A percentile compares a stretch with the other conserved stretches of the same genome.
These are phyloP conservation scores for California macrophylla DNA, from an alignment of 441 rosid species.

Conservation along the genomic window DNA sequence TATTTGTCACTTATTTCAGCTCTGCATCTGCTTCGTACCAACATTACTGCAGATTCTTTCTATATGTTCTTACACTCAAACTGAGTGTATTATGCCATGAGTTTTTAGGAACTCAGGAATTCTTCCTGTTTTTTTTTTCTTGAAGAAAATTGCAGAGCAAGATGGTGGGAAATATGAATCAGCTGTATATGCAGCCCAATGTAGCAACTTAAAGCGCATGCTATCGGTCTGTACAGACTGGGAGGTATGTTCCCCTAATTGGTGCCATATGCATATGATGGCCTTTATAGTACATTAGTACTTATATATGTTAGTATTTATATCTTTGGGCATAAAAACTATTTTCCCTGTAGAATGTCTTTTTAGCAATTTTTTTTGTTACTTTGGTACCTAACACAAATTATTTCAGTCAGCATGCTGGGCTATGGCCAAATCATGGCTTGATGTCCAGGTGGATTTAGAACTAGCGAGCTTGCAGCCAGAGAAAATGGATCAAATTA, in stretches of 20 bases:
- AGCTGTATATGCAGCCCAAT: constrained; percentile 79
- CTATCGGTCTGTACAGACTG: constrained; percentile 88
- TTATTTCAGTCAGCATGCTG: constrained; percentile 87
- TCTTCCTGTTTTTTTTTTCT: constrained; percentile 15
- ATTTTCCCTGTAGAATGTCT: neutral
- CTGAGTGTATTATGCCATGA: constrained; percentile 3
- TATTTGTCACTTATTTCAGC: neutral
- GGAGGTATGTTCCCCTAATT: constrained; percentile 56
- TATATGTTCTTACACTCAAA: neutral
- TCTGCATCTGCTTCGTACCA: neutral
- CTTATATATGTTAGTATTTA: neutral
- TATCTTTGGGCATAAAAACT: neutral
- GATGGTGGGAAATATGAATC: constrained; percentile 77
- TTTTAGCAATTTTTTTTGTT: neutral
- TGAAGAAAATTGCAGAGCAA: constrained; percentile 80
- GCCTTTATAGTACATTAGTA: neutral
- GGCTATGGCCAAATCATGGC: constrained; percentile 99
- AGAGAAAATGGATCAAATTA: constrained; percentile 56
- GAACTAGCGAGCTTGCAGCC: constrained; percentile 65
- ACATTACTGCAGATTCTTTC: constrained; percentile 7
- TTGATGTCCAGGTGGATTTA: constrained; percentile 87
- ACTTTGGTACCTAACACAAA: neutral
- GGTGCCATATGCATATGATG: constrained; percentile 4
- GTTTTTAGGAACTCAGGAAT: constrained; percentile 11
- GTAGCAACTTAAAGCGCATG: constrained; percentile 82